phyloP scores from a whole-genome alignment of 1,284 basidiomycete species.

The Ceratobasidium sp. region DNA sequence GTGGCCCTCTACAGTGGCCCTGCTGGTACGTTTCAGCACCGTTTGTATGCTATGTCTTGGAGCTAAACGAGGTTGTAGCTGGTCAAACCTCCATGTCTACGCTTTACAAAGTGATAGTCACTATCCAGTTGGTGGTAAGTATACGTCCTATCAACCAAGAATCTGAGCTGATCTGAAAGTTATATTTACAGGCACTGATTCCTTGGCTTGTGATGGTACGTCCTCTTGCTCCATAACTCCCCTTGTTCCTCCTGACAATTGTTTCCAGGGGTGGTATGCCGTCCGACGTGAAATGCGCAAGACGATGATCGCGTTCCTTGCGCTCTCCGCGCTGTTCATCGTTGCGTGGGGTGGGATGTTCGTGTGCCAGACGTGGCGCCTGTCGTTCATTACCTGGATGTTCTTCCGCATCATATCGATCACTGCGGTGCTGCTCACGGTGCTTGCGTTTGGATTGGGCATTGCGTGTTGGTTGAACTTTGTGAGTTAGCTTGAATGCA shows the following conservation, averaged over 20 bases:
- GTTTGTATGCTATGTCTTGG: background rate
- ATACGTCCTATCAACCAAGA: background rate
- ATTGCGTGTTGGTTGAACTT: conserved; percentile 76
- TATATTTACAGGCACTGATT: conserved; percentile 62
- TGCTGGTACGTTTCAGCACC: conserved; percentile 56
- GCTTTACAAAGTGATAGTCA: conserved; percentile 67
- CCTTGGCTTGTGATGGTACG: conserved; percentile 72
- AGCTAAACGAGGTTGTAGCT: background rate
- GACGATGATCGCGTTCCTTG: conserved; percentile 70
- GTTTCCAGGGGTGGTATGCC: conserved; percentile 74
- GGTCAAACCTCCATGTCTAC: conserved; percentile 57
- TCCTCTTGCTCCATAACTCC: conserved; percentile 30
- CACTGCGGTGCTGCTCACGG: conserved; percentile 67
- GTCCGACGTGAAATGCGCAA: conserved; percentile 71
- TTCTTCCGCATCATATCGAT: conserved; percentile 75
- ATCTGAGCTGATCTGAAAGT: background rate
- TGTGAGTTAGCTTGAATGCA: conserved; percentile 1
- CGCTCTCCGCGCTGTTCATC: conserved; percentile 68
- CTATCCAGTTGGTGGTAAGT: conserved; percentile 68
- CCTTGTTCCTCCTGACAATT: conserved; percentile 40
- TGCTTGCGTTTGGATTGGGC: conserved; percentile 67
- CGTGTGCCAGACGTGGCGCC: conserved; percentile 66
- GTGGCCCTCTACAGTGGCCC: conserved; percentile 76
- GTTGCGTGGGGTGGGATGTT: conserved; percentile 76
- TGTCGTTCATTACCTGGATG: conserved; percentile 73